Evolutionary conservation across 2,329 filamentous ascomycete species (phyloP), one percentile per base, ranked within the genome.

Genomic region (Colletotrichum abscissum): DNA sequence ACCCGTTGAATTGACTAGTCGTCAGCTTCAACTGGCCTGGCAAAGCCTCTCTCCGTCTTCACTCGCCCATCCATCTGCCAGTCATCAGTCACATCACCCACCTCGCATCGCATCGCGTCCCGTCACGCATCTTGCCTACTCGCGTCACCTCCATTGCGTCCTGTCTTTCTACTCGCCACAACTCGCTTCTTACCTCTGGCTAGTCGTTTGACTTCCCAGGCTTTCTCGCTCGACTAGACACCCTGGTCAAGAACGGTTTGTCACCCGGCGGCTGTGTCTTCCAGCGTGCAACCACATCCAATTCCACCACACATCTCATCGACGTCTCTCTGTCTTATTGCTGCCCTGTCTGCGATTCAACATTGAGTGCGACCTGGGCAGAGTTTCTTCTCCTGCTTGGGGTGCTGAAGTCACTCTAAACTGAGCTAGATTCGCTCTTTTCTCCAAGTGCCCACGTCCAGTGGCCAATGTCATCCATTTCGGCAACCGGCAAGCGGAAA

Each of bases 401-500:
- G 42, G n/a, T 60, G 60, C 42, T 49, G 67, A 49, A 55, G 33
- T 62, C 46, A 54, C 22, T 35, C 64, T 65, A 46, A 28, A 28
- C 26, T 49, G 33, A 33, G 14, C 33, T 5, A 42, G 42, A 55
- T 52, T 60, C 26, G n/a, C 56, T 54, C 33, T 24, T 46, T 7
- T n/a, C 6, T 54, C 57, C 28, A 22, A 65, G 60, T 64, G 46
- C 58, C 46, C 60, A 57, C 56, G 56, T 64, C 38, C 38, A 58
- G 49, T 46, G 26, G 49, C 42, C 28, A 59, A 70, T 64, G 42
- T 22, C 42, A 49, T 49, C 42, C 42, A 49, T 55, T 16, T 56
- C 70, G 60, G 70, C 55, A 70, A 42, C 55, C 70, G 70, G 67
- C 70, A 65, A 73, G 56, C 67, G 67, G 49, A 57, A 69, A 62